Evolutionary conservation across 768 basidiomycete species (phyloP).

Genomic region (Multifurca ochricompacta): DNA sequence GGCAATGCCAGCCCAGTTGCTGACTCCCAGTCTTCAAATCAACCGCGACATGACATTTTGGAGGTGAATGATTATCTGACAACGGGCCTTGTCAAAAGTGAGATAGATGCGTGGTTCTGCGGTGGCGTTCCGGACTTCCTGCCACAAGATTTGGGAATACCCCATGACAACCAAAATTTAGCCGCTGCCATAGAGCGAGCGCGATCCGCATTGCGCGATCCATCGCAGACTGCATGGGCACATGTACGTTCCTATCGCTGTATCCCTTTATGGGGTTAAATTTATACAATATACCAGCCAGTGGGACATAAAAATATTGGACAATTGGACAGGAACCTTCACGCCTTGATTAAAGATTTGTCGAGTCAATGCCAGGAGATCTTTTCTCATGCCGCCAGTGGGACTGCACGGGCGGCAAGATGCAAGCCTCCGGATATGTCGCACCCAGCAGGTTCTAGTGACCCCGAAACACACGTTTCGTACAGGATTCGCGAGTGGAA

Average conservation of each 20-base stretch:
- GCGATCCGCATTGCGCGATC: slow-evolving; percentile 39
- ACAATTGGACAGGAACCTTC: slow-evolving; percentile 60
- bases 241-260: slow-evolving; percentile 35
- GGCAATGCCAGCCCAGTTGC: slow-evolving; percentile 42
- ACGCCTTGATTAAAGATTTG: slow-evolving; percentile 54
- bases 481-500: slow-evolving; percentile 20
- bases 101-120: slow-evolving; percentile 75
- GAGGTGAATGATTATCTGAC: slow-evolving; percentile 78
- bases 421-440: slow-evolving; percentile 21
- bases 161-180: slow-evolving; percentile 31
- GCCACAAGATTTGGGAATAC: slow-evolving; percentile 41
- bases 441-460: slow-evolving; percentile 11
- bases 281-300: slow-evolving; percentile 30
- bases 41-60: slow-evolving; percentile 60
- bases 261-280: slow-evolving; percentile 7
- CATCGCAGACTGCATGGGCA: slow-evolving; percentile 42
- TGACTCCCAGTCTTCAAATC: slow-evolving; percentile 38
- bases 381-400: slow-evolving; percentile 55
- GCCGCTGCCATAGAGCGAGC: slow-evolving; percentile 40
- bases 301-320: slow-evolving; percentile 43
- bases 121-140: slow-evolving; percentile 51
- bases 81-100: slow-evolving; percentile 57
- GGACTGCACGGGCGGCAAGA: slow-evolving; percentile 51
- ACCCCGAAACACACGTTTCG: slow-evolving; percentile 10
- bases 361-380: slow-evolving; percentile 51